A percentile compares a stretch with the other conserved stretches of the same genome.
Evolutionary conservation across 176 grass and related monocot species (phyloP).

Genomic region (Typha latifolia): DNA sequence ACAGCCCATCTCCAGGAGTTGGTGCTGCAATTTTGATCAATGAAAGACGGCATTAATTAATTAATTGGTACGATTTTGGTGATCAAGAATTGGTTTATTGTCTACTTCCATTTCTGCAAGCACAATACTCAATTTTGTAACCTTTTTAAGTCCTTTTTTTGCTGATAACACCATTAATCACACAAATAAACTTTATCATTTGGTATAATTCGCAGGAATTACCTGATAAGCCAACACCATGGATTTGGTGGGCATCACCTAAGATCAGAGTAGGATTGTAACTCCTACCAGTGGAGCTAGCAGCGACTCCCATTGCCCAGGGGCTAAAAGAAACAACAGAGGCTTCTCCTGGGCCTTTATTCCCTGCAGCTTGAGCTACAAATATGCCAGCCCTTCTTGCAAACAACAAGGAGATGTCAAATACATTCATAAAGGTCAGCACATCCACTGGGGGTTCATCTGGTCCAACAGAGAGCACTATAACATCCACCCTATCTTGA

Average conservation of each 20-base stretch:
- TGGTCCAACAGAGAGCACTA: conserved; percentile 48
- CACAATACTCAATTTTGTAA: too few species aligned
- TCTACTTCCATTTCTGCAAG: too few species aligned
- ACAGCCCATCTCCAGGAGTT: conserved; percentile 32
- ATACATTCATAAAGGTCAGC: conserved; percentile 43
- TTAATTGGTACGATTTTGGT: too few species aligned
- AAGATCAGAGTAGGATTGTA: conserved; percentile 29
- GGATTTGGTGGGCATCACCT: conserved; percentile 20
- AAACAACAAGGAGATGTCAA: conserved; percentile 48
- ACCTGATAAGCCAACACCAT: conserved; percentile 49
- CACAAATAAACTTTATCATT: neutral
- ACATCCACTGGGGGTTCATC: conserved; percentile 20
- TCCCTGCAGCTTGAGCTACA: conserved; percentile 55
- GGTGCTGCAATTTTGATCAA: conserved; percentile 18
- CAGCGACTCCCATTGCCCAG: conserved; percentile 42
- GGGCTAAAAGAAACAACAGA: conserved; percentile 51
- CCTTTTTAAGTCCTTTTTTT: too few species aligned
- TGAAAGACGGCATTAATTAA: neutral
- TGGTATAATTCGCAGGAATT: neutral
- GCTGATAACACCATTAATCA: too few species aligned
- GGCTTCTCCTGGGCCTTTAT: conserved; percentile 29
- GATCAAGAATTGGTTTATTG: too few species aligned
- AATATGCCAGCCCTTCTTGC: conserved; percentile 48
- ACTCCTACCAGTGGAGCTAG: conserved; percentile 33
- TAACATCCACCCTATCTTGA: conserved; percentile 45